These are phyloP conservation scores for Geotrichum aggregatum DNA, from an alignment of 1,139 yeast genomes.

Conservation along the genomic window DNA sequence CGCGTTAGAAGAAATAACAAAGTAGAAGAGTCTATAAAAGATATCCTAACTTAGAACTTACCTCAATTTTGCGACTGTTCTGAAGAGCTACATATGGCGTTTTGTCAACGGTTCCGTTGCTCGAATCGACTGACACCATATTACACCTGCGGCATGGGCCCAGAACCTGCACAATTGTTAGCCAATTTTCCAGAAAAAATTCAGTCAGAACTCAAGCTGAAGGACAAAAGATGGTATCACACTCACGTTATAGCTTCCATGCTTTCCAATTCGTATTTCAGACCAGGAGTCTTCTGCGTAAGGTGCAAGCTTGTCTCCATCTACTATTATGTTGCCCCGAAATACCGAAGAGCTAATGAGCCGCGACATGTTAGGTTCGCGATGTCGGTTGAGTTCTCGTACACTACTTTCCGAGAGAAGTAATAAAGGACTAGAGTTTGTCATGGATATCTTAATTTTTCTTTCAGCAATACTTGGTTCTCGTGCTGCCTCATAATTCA, in stretches of 20 bases:
- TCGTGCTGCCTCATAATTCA: conserved; percentile 9
- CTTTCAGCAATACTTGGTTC: conserved; percentile 1
- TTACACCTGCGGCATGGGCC: conserved; percentile 43
- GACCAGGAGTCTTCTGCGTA: conserved; percentile 42
- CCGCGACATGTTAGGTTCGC: conserved; percentile 15
- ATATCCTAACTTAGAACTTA: neutral
- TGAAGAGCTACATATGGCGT: conserved; percentile 35
- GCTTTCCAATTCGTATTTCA: conserved; percentile 22
- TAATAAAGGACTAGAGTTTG: conserved; percentile 42
- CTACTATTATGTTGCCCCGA: conserved; percentile 41
- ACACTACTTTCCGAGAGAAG: conserved; percentile 37
- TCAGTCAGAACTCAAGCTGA: neutral
- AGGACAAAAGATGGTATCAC: neutral
- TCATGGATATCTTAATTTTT: conserved; percentile 26
- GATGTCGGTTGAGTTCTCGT: conserved; percentile 26
- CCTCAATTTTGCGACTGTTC: conserved; percentile 26
- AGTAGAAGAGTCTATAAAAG: no score
- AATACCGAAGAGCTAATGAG: conserved; percentile 31
- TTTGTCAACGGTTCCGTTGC: conserved; percentile 41
- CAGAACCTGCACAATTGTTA: conserved; percentile 17
- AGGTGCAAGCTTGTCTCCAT: conserved; percentile 29
- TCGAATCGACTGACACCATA: conserved; percentile 41
- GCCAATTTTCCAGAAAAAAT: neutral
- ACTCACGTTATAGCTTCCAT: conserved; percentile 23
- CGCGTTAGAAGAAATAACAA: conserved; percentile 11